A percentile compares a stretch with the other conserved stretches of the same genome.
Evolutionary conservation across 371 early-diverging fungal genomes (phyloP).

Genomic region (Mycotypha africana): DNA sequence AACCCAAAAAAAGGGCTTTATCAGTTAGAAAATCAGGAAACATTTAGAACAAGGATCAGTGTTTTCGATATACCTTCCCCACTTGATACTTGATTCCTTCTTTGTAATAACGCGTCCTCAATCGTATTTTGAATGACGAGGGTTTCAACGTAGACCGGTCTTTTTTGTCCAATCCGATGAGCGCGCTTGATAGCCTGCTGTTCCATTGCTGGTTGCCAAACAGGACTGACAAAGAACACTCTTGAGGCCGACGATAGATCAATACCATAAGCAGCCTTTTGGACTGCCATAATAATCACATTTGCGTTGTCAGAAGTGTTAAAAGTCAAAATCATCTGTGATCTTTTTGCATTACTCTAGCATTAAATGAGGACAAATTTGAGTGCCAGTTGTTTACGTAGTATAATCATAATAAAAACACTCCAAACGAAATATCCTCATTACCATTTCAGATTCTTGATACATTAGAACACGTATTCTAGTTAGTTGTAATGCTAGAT

Average conservation of each 20-base stretch:
- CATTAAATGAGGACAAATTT: not conserved
- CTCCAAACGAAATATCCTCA: conserved; percentile 41
- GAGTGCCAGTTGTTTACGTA: not conserved
- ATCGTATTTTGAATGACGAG: conserved; percentile 63
- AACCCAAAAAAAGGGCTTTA: no score
- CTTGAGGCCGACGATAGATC: conserved; percentile 68
- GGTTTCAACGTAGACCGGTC: conserved; percentile 74
- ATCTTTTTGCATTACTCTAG: conserved; percentile 46
- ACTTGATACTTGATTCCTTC: conserved; percentile 27
- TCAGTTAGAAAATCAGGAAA: no score
- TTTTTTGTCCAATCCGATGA: conserved; percentile 81
- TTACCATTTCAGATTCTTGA: no score
- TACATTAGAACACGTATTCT: conserved; percentile 55
- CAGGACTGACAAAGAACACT: conserved; percentile 68
- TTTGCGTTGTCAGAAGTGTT: conserved; percentile 59
- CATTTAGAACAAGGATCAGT: not conserved
- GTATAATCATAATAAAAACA: not conserved
- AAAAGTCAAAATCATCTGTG: conserved; percentile 66
- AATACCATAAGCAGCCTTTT: conserved; percentile 69
- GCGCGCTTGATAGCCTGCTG: conserved; percentile 87
- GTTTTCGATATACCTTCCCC: conserved; percentile 1
- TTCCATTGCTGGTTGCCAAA: conserved; percentile 60
- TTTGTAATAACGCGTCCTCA: conserved; percentile 60
- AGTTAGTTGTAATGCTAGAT: conserved; percentile 44
- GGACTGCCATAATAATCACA: conserved; percentile 69